Base-by-base conservation (phyloP, 1,284 basidiomycete genomes). In the Grifola frondosa region DNA sequence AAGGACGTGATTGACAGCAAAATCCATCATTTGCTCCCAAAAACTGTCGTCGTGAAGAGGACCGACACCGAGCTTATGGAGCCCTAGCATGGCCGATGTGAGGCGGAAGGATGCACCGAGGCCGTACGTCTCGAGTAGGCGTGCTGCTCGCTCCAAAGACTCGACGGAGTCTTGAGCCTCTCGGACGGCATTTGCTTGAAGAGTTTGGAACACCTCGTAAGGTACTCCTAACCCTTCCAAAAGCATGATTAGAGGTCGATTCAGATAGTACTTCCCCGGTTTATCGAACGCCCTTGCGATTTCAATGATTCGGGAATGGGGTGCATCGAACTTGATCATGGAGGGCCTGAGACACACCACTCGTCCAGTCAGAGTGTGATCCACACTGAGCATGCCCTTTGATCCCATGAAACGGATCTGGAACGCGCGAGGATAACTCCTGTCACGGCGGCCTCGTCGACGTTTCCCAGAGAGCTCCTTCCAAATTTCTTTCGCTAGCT, bases 271-370 rank as follows among this genome's bases (percentile, higher is more conserved):
- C 10, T 63, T 61, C 10, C 74, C 71, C 0, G 84, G 82, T 42
- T 68, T 68, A 50, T 79, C 74, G 60, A 88, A 88, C 4, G 77
- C 74, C 28, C 70, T 64, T 1, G 83, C 83, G 31, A 88, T 80
- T 56, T 87, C 84, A 17, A 88, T 81, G 40, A 88, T 80, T 9
- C 71, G 69, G 5, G 74, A 30, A 16, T 73, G 69, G 17, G 71
- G 71, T 3, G 73, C 74, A 2, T 75, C 65, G 53, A 91, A 92
- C 54, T 92, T 92, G 38, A 73, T 72, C 87, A 91, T 90, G 0
- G 82, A 87, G 2, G 71, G 67, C 15, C 88, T 71, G 10, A 90
- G 53, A 19, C 77, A 68, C 75, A 91, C 81, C 6, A 67, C 66
- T 35, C 80, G 72, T 12, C 70, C 66, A 35, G 70, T 66, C 23